Evolutionary conservation across 2,329 filamentous ascomycete genomes (phyloP).

Genomic region (Zelopaecilomyces penicillatus): DNA sequence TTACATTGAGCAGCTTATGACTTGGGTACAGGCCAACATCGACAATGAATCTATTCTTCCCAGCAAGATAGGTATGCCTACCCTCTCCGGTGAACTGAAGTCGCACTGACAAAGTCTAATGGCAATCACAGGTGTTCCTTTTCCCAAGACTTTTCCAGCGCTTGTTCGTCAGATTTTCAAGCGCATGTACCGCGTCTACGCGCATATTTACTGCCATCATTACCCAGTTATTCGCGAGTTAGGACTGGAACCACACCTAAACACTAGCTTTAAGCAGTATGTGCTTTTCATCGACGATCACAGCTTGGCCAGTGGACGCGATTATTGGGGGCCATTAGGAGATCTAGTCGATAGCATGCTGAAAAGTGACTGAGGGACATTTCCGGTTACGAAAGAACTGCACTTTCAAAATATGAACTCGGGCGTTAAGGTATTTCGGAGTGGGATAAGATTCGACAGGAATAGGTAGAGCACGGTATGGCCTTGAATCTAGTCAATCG

Average conservation of each 20-base stretch:
- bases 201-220: slow-evolving; percentile 99
- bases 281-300: slow-evolving; percentile 98
- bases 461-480: too few relatives aligned
- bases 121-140: slow-evolving; percentile 63
- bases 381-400: too few relatives aligned
- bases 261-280: slow-evolving; percentile 99
- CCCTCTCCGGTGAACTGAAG: background rate
- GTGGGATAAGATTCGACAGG: too few relatives aligned
- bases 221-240: slow-evolving; percentile 94
- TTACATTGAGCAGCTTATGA: slow-evolving; percentile 97
- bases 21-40: slow-evolving; percentile 90
- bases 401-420: too few relatives aligned
- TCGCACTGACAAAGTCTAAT: slow-evolving; percentile 8
- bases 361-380: slow-evolving; percentile 62
- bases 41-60: slow-evolving; percentile 94
- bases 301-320: slow-evolving; percentile 80
- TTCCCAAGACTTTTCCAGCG: slow-evolving; percentile 83
- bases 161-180: slow-evolving; percentile 97
- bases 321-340: slow-evolving; percentile 93
- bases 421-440: too few relatives aligned
- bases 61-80: slow-evolving; percentile 66
- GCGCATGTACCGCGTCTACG: slow-evolving; percentile 95
- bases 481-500: too few relatives aligned
- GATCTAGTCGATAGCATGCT: slow-evolving; percentile 98
- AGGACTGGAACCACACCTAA: slow-evolving; percentile 91